A percentile compares a stretch with the other conserved stretches of the same genome.
Evolutionary conservation across 768 basidiomycete genomes (phyloP).

Genomic region (Phylloporus sp.): DNA sequence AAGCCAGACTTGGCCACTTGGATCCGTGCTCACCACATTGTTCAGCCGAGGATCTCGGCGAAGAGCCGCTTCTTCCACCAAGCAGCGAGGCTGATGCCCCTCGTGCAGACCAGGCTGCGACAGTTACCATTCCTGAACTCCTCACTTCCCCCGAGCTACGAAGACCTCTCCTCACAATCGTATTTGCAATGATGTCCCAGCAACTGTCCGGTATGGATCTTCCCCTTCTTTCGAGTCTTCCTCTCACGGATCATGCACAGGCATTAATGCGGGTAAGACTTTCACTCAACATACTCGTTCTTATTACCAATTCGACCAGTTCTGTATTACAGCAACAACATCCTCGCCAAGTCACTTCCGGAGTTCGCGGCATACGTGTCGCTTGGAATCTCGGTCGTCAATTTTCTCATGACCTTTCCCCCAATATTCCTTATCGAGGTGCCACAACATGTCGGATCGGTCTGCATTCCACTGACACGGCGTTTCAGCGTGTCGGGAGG

Average conservation of each 20-base stretch:
- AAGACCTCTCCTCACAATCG: conserved; percentile 59
- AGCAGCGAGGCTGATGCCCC: conserved; percentile 13
- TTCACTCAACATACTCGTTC: neutral
- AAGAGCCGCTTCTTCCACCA: conserved; percentile 24
- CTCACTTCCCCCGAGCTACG: conserved; percentile 50
- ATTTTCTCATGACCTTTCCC: conserved; percentile 70
- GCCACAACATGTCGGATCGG: conserved; percentile 5
- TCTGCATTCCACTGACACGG: neutral
- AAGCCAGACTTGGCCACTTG: conserved; percentile 7
- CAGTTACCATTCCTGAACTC: conserved; percentile 51
- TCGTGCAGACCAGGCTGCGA: conserved; percentile 21
- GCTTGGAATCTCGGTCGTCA: conserved; percentile 78
- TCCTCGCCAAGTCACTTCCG: conserved; percentile 75
- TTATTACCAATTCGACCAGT: conserved; percentile 41
- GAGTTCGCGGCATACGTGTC: conserved; percentile 78
- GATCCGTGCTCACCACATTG: conserved; percentile 1
- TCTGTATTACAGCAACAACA: conserved; percentile 87
- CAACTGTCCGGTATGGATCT: conserved; percentile 61
- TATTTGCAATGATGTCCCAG: conserved; percentile 69
- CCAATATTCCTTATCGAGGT: conserved; percentile 87
- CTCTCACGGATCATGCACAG: conserved; percentile 32
- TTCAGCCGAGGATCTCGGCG: conserved; percentile 24
- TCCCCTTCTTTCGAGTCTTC: neutral
- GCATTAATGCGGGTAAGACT: conserved; percentile 67
- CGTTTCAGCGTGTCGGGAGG: conserved; percentile 62